A percentile compares a stretch with the other conserved stretches of the same genome.
Conservation (phyloP, 2,329 filamentous ascomycete species). For the Cladosporium sp. region DNA sequence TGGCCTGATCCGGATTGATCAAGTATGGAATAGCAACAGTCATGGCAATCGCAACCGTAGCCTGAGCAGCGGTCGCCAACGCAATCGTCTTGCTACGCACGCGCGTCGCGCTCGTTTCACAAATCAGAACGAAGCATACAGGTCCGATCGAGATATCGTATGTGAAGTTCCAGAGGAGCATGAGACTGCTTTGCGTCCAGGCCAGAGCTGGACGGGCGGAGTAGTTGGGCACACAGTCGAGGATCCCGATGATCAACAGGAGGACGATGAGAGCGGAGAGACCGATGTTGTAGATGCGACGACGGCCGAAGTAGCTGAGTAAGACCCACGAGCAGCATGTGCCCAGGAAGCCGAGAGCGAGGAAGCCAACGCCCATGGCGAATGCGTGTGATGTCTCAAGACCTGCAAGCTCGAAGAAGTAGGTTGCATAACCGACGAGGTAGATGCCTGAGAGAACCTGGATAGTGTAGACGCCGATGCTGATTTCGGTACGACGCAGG, state of each 20-base stretch:
- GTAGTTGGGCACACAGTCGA: conserved; percentile 41
- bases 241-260: conserved; percentile 40
- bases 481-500: conserved; percentile 45
- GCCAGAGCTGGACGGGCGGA: conserved; percentile 26
- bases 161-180: conserved; percentile 38
- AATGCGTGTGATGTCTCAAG: conserved; percentile 41
- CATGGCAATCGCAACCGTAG: conserved; percentile 42
- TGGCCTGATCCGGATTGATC: conserved; percentile 44
- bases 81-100: conserved; percentile 42
- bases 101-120: conserved; percentile 41
- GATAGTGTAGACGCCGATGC: conserved; percentile 45
- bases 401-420: conserved; percentile 51
- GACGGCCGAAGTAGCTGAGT: conserved; percentile 41
- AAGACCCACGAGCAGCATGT: conserved; percentile 45
- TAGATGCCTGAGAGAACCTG: conserved; percentile 47
- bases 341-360: conserved; percentile 45
- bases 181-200: conserved; percentile 46
- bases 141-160: conserved; percentile 43
- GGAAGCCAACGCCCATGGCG: conserved; percentile 44
- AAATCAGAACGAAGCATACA: conserved; percentile 41
- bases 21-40: conserved; percentile 44
- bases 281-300: conserved; percentile 43
- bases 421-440: conserved; percentile 47
- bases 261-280: conserved; percentile 38
- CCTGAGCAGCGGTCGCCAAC: conserved; percentile 43